These are phyloP conservation scores for Diplodia intermedia DNA, from an alignment of 2,329 filamentous ascomycete species.

Conservation along the genomic window DNA sequence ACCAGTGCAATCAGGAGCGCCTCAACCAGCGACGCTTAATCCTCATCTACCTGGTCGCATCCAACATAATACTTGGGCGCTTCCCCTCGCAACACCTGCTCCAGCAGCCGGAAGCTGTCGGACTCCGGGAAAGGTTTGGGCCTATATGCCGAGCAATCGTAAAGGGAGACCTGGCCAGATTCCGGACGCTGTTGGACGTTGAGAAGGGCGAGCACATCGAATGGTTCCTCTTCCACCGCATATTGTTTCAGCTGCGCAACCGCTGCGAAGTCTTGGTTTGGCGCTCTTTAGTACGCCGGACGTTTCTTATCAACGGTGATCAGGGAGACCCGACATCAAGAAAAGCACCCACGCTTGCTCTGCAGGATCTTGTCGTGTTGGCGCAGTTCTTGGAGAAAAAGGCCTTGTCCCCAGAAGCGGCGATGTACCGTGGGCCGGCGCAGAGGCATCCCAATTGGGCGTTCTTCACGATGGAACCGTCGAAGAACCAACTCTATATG, in stretches of 20 bases:
- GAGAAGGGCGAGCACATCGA: conserved; percentile 36
- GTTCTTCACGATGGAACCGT: conserved; percentile 60
- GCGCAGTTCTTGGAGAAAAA: conserved; percentile 70
- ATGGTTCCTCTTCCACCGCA: conserved; percentile 78
- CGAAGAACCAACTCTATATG: conserved; percentile 50
- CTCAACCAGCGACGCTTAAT: conserved; percentile 76
- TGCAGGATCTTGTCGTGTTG: conserved; percentile 67
- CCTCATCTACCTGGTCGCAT: conserved; percentile 81
- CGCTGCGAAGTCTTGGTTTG: conserved; percentile 82
- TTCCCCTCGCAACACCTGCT: conserved; percentile 76
- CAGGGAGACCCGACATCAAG: conserved; percentile 65
- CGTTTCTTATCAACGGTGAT: conserved; percentile 80
- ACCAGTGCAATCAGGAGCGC: conserved; percentile 66
- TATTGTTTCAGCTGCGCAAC: conserved; percentile 77
- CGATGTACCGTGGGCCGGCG: conserved; percentile 42
- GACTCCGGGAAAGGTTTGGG: conserved; percentile 70
- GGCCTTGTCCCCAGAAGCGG: conserved; percentile 42
- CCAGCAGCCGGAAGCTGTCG: conserved; percentile 71
- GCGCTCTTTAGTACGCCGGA: conserved; percentile 79
- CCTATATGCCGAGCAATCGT: conserved; percentile 77
- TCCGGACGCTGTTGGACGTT: conserved; percentile 68
- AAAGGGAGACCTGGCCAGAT: conserved; percentile 75
- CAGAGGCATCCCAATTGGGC: conserved; percentile 51
- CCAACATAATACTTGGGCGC: conserved; percentile 83
- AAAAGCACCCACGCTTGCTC: conserved; percentile 75